Evolutionary conservation across 2,329 filamentous ascomycete species (phyloP).

Genomic region (Cladophialophora chaetospira): DNA sequence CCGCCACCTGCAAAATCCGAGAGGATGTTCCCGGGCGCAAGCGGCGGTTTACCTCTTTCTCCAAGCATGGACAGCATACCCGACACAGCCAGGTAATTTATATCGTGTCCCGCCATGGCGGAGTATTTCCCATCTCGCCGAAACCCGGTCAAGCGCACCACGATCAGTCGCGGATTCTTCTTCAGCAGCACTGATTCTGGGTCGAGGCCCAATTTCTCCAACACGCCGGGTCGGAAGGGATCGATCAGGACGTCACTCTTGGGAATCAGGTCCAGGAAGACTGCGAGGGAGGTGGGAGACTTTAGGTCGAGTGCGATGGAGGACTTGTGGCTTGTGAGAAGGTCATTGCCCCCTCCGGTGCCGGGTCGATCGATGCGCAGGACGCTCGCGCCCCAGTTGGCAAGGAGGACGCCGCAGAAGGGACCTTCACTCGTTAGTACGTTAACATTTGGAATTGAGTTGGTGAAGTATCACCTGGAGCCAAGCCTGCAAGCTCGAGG

Average conservation of each 20-base stretch:
- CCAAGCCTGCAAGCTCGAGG: constrained; percentile 67
- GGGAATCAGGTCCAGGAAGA: constrained; percentile 67
- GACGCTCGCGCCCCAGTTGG: constrained; percentile 85
- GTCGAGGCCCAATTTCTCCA: constrained; percentile 79
- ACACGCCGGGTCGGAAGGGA: constrained; percentile 86
- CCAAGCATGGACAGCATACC: constrained; percentile 79
- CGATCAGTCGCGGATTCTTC: constrained; percentile 73
- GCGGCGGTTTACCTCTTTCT: constrained; percentile 63
- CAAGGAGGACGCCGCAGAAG: constrained; percentile 83
- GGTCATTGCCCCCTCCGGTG: constrained; percentile 59
- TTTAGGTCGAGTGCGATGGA: constrained; percentile 83
- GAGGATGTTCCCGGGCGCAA: constrained; percentile 79
- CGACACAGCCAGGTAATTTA: constrained; percentile 91
- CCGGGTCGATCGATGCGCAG: constrained; percentile 75
- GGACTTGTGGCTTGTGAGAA: constrained; percentile 74
- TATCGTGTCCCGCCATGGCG: constrained; percentile 90
- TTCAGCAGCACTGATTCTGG: constrained; percentile 66
- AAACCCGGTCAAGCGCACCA: constrained; percentile 88
- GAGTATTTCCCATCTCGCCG: constrained; percentile 82
- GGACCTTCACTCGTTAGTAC: constrained; percentile 71
- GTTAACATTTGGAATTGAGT: no score
- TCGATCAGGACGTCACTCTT: constrained; percentile 81
- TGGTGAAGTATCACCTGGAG: no score
- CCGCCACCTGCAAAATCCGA: constrained; percentile 92
- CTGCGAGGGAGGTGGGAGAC: constrained; percentile 64